Conservation (phyloP, 441 rosid species). For the Francoa sonchifolia region DNA sequence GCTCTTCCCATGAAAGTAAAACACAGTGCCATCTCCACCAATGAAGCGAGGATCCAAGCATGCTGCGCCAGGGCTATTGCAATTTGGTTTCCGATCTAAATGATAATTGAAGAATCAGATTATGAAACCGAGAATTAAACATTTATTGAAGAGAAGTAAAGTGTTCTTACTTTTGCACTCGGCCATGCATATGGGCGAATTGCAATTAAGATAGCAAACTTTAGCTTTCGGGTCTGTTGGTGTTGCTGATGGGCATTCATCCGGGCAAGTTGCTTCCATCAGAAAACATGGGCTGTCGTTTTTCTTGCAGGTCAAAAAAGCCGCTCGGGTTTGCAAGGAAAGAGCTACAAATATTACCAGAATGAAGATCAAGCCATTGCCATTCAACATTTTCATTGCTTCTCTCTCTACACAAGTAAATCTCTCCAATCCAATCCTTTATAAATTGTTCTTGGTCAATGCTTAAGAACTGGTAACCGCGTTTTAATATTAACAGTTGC, state of each 20-base stretch:
- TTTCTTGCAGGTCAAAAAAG: slow-evolving; percentile 16
- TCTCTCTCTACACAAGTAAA: too few species aligned
- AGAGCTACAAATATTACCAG: slow-evolving; percentile 8
- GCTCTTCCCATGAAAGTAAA: slow-evolving; percentile 61
- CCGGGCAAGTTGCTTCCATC: slow-evolving; percentile 27
- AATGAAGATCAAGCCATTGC: slow-evolving; percentile 6
- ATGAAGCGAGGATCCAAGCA: slow-evolving; percentile 63
- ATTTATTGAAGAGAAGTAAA: background rate
- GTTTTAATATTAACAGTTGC: too few species aligned
- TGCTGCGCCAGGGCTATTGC: slow-evolving; percentile 49
- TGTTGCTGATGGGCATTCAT: slow-evolving; percentile 34
- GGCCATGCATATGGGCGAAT: slow-evolving; percentile 44
- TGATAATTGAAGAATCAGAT: background rate
- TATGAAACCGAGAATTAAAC: background rate
- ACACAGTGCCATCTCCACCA: slow-evolving; percentile 56
- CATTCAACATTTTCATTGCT: slow-evolving; percentile 11
- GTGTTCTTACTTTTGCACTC: slow-evolving; percentile 35
- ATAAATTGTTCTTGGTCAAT: too few species aligned
- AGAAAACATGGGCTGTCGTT: slow-evolving; percentile 29
- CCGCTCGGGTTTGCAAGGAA: slow-evolving; percentile 18
- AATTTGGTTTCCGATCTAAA: slow-evolving; percentile 37
- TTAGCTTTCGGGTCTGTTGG: slow-evolving; percentile 28
- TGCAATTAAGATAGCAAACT: slow-evolving; percentile 48
- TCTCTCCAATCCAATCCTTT: too few species aligned
- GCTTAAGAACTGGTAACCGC: too few species aligned